phyloP scores from a whole-genome alignment of 2,329 filamentous ascomycete species.

The Rhynchosporium agropyri region DNA sequence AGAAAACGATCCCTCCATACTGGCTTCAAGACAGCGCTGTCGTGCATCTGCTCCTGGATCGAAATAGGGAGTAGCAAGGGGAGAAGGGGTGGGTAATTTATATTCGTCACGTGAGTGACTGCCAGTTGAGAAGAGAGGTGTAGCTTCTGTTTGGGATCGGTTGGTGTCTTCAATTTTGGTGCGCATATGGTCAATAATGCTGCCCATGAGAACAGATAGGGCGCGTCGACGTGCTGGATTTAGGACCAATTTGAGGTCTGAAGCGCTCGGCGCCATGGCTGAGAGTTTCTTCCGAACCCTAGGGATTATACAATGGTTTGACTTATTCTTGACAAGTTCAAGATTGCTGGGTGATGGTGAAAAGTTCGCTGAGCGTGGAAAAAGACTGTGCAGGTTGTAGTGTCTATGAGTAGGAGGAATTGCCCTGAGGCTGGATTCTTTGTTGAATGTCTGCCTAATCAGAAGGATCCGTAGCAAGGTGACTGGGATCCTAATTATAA shows the following conservation, averaged over 20 bases:
- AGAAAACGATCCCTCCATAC: slow-evolving; percentile 31
- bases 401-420: not conserved
- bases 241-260: slow-evolving; percentile 49
- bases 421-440: not conserved
- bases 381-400: not conserved
- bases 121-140: slow-evolving; percentile 32
- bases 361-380: not conserved
- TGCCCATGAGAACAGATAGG: slow-evolving; percentile 53
- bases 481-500: not conserved
- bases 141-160: slow-evolving; percentile 13
- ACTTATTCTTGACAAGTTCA: not conserved
- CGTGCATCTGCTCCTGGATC: slow-evolving; percentile 26
- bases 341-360: not conserved
- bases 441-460: not conserved
- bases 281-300: not conserved
- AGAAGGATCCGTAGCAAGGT: not conserved
- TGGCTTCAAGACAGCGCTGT: slow-evolving; percentile 31
- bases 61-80: slow-evolving; percentile 8
- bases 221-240: slow-evolving; percentile 55
- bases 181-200: slow-evolving; percentile 58
- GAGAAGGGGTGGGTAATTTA: slow-evolving; percentile 3
- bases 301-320: too few species aligned
- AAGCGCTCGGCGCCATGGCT: slow-evolving; percentile 33
- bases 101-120: slow-evolving; percentile 16
- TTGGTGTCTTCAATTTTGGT: slow-evolving; percentile 49